Evolutionary conservation across 441 rosid species (phyloP), one percentile per base, ranked within the genome.

Genomic region (Mallotus japonicus): DNA sequence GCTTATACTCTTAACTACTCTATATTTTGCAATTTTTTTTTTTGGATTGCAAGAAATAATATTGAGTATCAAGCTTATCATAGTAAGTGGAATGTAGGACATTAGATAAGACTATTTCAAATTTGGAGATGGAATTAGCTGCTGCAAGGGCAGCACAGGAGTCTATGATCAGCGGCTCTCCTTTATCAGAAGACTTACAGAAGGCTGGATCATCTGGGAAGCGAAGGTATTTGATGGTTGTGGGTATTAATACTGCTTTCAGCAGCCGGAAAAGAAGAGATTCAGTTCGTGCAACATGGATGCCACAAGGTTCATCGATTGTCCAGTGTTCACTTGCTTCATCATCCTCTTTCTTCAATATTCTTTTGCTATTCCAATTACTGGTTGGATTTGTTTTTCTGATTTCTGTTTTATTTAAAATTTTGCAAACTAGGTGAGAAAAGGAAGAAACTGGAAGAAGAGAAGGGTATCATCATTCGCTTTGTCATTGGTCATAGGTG

Each of bases 401-500:
- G 11, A 62, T 73, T 61, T 54, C 64, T 65, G 64, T 58, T 51
- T 58, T 54, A 8, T 37, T 37, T 8, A 53, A 74, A 69, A 65
- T 28, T 60, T 76, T 8, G 11, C 53, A 50, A 75, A 67, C 57
- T 53, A 92, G 99, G 99, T 71, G 96, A 90, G 50, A 95, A 95
- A 73, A 87, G 89, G 76, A 95, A 82, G 88, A 90, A 77, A 76
- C 77, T 95, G 72, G 99, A 95, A 83, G 97, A 92, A 73, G 98
- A 93, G 80, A 95, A 93, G 79, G 98, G 99, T 61, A 90, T 93
- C 71, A 85, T 95, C 12, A 78, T 80, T 73, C 97, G 98, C 47
- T 95, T 93, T 68, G 98, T 88, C 77, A 95, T 95, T 51, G 98
- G 98, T 71, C 99, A 93, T 64, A 87, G 96, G 98, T 95, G 76